Percentiles rank a stretch among this genome's conserved stretches.
Evolutionary conservation across 2,329 filamentous ascomycete species (phyloP).

Genomic region (Xylariaceae sp.): DNA sequence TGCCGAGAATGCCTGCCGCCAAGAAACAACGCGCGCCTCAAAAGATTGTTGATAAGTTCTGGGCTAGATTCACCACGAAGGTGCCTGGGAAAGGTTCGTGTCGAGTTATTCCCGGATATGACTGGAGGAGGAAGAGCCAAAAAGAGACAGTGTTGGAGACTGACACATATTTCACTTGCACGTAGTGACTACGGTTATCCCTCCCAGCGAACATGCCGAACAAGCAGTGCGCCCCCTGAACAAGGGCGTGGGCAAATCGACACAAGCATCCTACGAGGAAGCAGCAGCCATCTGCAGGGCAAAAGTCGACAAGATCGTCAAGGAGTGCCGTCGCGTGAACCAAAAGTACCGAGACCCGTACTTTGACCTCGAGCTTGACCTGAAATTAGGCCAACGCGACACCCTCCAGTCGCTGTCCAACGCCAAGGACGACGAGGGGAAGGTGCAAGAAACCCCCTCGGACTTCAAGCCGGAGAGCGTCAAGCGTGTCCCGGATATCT

Average conservation of each 20-base stretch:
- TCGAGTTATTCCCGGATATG: background rate
- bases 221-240: slow-evolving; percentile 52
- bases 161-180: background rate
- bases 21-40: slow-evolving; percentile 54
- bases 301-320: slow-evolving; percentile 56
- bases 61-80: slow-evolving; percentile 65
- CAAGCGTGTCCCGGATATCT: slow-evolving; percentile 69
- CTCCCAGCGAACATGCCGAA: slow-evolving; percentile 60
- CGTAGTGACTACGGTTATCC: slow-evolving; percentile 61
- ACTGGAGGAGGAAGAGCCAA: background rate
- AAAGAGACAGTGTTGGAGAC: background rate
- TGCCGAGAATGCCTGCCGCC: too few relatives aligned
- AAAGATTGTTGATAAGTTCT: slow-evolving; percentile 64
- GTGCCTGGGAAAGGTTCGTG: slow-evolving; percentile 59
- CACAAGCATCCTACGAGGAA: slow-evolving; percentile 64
- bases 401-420: slow-evolving; percentile 44
- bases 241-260: slow-evolving; percentile 47
- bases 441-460: background rate
- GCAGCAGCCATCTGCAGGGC: slow-evolving; percentile 62
- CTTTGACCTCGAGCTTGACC: slow-evolving; percentile 76
- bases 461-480: slow-evolving; percentile 46
- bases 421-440: slow-evolving; percentile 10
- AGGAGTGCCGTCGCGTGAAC: slow-evolving; percentile 68
- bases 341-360: slow-evolving; percentile 83
- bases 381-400: slow-evolving; percentile 53